Conservation (phyloP, 139 green algal genomes). For the Zygnema circumcarinatum region DNA sequence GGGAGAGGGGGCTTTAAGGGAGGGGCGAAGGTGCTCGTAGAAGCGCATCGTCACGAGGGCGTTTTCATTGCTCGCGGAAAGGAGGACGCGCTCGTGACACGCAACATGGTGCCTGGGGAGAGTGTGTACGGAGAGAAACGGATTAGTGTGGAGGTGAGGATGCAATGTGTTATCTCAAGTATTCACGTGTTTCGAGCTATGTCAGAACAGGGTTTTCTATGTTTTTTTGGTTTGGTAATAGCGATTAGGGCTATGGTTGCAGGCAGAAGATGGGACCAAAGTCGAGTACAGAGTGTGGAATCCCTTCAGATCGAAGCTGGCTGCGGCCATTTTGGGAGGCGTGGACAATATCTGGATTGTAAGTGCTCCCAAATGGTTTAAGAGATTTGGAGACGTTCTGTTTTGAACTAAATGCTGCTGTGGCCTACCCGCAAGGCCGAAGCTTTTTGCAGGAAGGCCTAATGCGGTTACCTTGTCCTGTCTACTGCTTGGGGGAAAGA, state of each 20-base stretch:
- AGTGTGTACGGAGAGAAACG: conserved; percentile 98
- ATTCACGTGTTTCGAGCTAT: neutral
- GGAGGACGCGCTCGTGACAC: conserved; percentile 94
- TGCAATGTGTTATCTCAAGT: no score
- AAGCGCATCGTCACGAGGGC: conserved; percentile 93
- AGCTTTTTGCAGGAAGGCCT: no score
- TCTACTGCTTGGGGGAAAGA: no score
- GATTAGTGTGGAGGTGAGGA: conserved; percentile 82
- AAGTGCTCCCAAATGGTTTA: no score
- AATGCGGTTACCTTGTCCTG: no score
- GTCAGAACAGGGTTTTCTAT: no score
- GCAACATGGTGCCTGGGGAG: conserved; percentile 95
- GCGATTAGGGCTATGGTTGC: no score
- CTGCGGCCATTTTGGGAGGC: conserved; percentile 94
- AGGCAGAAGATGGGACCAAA: conserved; percentile 80
- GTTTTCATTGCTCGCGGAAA: conserved; percentile 98
- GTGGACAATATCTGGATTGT: conserved; percentile 99
- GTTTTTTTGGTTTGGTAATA: no score
- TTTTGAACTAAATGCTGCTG: no score
- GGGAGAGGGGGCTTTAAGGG: conserved; percentile 88
- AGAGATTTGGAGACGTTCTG: no score
- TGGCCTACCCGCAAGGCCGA: no score
- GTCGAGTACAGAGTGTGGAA: conserved; percentile 99
- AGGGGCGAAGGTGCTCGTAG: conserved; percentile 86
- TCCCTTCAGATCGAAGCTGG: conserved; percentile 98